Conservation (phyloP, 2,329 filamentous ascomycete species). For the Stachybotrys chartarum region DNA sequence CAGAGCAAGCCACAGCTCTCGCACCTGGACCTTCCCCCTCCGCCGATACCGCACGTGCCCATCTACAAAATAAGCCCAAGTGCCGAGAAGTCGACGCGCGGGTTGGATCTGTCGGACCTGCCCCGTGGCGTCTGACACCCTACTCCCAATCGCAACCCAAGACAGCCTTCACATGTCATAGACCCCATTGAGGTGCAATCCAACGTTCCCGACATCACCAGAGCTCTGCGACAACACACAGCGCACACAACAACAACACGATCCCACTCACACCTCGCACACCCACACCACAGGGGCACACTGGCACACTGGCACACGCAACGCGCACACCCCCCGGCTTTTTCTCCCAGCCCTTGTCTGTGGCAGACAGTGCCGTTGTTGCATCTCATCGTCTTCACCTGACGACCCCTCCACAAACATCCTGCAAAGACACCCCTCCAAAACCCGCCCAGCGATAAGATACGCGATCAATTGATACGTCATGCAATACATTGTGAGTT, state of each 20-base stretch:
- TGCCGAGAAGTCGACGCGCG: background rate
- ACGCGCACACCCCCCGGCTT: background rate
- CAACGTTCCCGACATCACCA: background rate
- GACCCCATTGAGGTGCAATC: background rate
- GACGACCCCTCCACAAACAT: background rate
- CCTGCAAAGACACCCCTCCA: background rate
- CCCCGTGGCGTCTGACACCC: background rate
- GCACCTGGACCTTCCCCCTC: background rate
- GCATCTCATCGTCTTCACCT: background rate
- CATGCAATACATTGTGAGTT: constrained; percentile 35
- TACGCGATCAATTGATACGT: constrained; percentile 18
- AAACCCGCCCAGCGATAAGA: constrained; percentile 6
- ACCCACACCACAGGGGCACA: background rate
- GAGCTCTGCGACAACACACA: background rate
- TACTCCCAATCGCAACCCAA: background rate
- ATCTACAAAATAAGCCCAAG: background rate
- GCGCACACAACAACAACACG: background rate
- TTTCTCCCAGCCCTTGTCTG: background rate
- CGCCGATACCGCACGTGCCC: background rate
- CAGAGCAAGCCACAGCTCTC: background rate
- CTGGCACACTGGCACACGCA: background rate
- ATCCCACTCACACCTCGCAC: background rate
- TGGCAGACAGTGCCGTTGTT: background rate
- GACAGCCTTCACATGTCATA: background rate
- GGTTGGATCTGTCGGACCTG: background rate